phyloP scores from a whole-genome alignment of 148 eudicot genomes.

The Cornus florida region DNA sequence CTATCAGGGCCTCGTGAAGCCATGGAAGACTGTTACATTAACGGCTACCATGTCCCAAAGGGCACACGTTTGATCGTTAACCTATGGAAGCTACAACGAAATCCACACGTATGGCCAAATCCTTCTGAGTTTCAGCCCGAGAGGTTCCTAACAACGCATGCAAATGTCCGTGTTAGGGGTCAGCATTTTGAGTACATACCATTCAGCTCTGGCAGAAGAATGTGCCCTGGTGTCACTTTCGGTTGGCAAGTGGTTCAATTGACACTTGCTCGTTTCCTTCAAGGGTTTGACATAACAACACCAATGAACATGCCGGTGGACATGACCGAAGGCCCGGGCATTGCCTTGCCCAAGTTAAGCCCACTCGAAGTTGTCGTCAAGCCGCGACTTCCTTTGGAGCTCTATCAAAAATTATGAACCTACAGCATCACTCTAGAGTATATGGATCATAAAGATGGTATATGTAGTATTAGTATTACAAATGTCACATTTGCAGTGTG shows the following conservation, averaged over 20 bases:
- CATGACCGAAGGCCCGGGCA: conserved; percentile 21
- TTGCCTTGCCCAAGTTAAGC: conserved; percentile 21
- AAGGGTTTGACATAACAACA: conserved; percentile 31
- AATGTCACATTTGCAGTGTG: too few species aligned
- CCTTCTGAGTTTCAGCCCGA: conserved; percentile 36
- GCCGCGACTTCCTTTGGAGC: conserved; percentile 19
- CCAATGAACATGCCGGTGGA: conserved; percentile 25
- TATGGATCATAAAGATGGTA: neutral
- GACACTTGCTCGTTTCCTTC: conserved; percentile 36
- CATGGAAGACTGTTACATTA: conserved; percentile 29
- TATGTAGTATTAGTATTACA: too few species aligned
- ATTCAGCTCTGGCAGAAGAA: conserved; percentile 39
- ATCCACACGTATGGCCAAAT: conserved; percentile 31
- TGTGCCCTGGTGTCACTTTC: conserved; percentile 37
- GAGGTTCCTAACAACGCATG: conserved; percentile 30
- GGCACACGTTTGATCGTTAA: conserved; percentile 45
- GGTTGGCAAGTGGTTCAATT: conserved; percentile 32
- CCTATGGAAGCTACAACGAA: conserved; percentile 42
- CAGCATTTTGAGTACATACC: conserved; percentile 42
- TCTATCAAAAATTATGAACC: too few species aligned
- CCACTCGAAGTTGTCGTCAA: conserved; percentile 21
- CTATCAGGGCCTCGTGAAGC: conserved; percentile 37
- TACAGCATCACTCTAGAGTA: neutral
- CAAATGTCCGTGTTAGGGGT: conserved; percentile 18
- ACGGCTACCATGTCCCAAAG: conserved; percentile 18